Evolutionary conservation across 345 rosid species (phyloP).

Genomic region (Eucalyptus sideroxylon): DNA sequence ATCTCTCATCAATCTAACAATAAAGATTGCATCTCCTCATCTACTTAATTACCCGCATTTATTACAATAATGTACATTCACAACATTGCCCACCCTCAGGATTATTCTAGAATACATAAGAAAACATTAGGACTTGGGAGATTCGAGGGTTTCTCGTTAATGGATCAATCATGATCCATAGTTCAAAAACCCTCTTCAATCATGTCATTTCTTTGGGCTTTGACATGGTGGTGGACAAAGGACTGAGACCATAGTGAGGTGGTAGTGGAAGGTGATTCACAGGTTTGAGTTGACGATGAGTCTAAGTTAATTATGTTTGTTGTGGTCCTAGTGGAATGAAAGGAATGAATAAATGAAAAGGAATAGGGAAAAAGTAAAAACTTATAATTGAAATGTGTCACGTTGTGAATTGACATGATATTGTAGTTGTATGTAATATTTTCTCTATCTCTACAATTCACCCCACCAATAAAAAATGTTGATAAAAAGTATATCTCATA

Average conservation of each 20-base stretch:
- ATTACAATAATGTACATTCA: too few relatives aligned
- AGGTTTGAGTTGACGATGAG: not conserved
- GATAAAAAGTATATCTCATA: too few relatives aligned
- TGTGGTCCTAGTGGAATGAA: not conserved
- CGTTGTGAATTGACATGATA: not conserved
- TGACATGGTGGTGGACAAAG: not conserved
- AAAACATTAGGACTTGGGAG: not conserved
- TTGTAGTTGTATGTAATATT: too few relatives aligned
- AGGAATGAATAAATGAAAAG: not conserved
- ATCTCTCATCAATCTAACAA: too few relatives aligned
- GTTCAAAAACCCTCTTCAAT: not conserved
- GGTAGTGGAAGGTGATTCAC: not conserved
- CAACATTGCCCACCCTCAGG: too few relatives aligned
- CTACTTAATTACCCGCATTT: too few relatives aligned
- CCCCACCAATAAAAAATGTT: not conserved
- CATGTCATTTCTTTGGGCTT: not conserved
- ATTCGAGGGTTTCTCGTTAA: not conserved
- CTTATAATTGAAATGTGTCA: not conserved
- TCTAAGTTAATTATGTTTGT: not conserved
- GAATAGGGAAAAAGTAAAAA: not conserved
- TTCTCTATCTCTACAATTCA: too few relatives aligned
- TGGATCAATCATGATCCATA: not conserved
- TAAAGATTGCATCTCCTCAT: too few relatives aligned
- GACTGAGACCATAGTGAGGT: not conserved
- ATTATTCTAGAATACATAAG: too few relatives aligned